A percentile compares a stretch with the other conserved stretches of the same genome.
phyloP scores from a whole-genome alignment of 2,329 filamentous ascomycete genomes.

The Xylariaceae sp. region DNA sequence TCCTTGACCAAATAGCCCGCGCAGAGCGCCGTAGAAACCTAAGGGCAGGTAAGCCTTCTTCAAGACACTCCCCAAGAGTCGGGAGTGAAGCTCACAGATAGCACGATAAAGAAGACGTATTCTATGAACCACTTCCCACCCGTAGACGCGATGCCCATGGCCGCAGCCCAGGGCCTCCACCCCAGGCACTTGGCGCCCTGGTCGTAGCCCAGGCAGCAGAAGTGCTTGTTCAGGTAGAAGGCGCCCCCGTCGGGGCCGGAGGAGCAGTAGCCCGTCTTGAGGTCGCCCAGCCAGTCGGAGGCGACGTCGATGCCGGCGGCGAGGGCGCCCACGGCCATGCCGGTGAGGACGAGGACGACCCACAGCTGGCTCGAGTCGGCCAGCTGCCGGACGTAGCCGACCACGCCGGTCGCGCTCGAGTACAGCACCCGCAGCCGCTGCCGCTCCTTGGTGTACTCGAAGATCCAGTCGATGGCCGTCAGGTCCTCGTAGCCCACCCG shows the following conservation, averaged over 20 bases:
- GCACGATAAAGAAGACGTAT: constrained; percentile 79
- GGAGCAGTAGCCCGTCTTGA: constrained; percentile 85
- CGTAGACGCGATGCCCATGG: constrained; percentile 57
- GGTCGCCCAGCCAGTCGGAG: constrained; percentile 86
- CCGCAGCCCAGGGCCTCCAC: constrained; percentile 79
- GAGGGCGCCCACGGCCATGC: constrained; percentile 72
- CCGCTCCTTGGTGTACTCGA: constrained; percentile 94
- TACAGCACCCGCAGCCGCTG: constrained; percentile 75
- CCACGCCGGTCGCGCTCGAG: constrained; percentile 58
- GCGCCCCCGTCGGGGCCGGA: constrained; percentile 66
- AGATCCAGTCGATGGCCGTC: constrained; percentile 99
- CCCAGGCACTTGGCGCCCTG: constrained; percentile 73
- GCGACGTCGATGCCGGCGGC: constrained; percentile 86
- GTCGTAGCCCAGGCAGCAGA: constrained; percentile 91
- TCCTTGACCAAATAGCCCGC: constrained; percentile 75
- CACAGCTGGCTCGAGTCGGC: constrained; percentile 86
- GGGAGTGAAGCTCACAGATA: constrained; percentile 58
- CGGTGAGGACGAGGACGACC: constrained; percentile 80
- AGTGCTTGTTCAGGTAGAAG: constrained; percentile 86
- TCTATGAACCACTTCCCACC: constrained; percentile 74
- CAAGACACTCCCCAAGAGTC: not conserved
- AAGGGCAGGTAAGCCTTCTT: constrained; percentile 12
- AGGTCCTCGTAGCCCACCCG: constrained; percentile 93
- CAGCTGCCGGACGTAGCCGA: constrained; percentile 65
- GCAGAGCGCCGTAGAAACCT: constrained; percentile 70